Conservation (phyloP, 805 yeast genomes). For the Candida palmyrensis region DNA sequence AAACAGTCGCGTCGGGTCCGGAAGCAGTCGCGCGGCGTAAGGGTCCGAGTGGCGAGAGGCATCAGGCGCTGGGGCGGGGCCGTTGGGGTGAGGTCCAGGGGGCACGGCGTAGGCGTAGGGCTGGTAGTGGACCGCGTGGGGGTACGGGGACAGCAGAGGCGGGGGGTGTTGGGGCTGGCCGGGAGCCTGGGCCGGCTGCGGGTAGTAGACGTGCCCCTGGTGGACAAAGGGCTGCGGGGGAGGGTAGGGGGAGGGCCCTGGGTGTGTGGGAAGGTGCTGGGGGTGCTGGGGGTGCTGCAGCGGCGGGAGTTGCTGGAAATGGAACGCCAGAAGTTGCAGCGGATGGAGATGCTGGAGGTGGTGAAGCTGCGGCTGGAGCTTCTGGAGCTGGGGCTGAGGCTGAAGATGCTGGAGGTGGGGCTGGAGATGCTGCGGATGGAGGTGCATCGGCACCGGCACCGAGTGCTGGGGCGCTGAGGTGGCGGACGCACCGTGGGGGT, state of each 20-base stretch:
- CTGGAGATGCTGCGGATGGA: slow-evolving; percentile 1
- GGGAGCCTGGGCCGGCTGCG: background rate
- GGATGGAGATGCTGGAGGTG: slow-evolving; percentile 5
- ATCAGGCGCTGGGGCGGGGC: too few species aligned
- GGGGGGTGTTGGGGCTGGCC: background rate
- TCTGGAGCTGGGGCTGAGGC: slow-evolving; percentile 5
- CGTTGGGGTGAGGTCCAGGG: too few species aligned
- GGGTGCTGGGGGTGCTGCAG: background rate
- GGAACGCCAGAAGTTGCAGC: slow-evolving; percentile 6
- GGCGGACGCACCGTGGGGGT: background rate
- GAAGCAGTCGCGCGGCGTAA: too few species aligned
- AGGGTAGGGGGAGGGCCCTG: background rate
- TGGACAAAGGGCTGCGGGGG: background rate
- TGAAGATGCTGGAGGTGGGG: slow-evolving; percentile 3
- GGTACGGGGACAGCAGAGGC: background rate
- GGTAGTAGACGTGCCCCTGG: slow-evolving; percentile 1
- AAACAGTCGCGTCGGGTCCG: too few species aligned
- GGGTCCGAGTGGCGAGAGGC: too few species aligned
- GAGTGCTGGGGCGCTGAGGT: background rate
- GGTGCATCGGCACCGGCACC: background rate
- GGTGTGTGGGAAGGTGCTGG: background rate
- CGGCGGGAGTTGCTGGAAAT: background rate
- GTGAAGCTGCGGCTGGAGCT: slow-evolving; percentile 4
- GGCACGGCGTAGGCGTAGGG: slow-evolving; percentile 2
- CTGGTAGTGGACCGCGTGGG: background rate